phyloP scores from a whole-genome alignment of 306 rosid genomes.

The Casuarina equisetifolia region DNA sequence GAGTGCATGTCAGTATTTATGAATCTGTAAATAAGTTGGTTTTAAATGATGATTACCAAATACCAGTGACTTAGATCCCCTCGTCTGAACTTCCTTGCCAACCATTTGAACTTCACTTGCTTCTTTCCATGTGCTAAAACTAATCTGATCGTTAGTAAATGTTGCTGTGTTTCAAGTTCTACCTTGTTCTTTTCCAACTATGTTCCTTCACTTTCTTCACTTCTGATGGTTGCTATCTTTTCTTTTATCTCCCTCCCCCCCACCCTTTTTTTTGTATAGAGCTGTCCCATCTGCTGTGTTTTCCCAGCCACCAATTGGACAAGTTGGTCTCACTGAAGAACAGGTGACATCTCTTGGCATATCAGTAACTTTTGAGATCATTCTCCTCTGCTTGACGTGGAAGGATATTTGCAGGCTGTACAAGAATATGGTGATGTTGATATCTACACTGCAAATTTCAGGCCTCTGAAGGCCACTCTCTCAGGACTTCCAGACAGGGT shows the following conservation, averaged over 20 bases:
- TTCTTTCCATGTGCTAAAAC: background rate
- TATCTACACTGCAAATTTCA: slow-evolving; percentile 78
- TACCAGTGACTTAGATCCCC: background rate
- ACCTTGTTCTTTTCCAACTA: background rate
- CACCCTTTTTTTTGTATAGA: slow-evolving; percentile 40
- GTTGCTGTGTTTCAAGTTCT: background rate
- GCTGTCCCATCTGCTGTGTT: slow-evolving; percentile 95
- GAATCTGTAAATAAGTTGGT: background rate
- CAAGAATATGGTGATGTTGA: slow-evolving; percentile 79
- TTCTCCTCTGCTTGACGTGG: slow-evolving; percentile 15
- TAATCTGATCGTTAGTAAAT: background rate
- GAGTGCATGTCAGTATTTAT: background rate
- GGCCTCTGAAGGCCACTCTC: slow-evolving; percentile 89
- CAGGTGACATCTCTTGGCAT: slow-evolving; percentile 50
- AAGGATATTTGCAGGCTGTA: slow-evolving; percentile 62
- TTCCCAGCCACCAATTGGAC: slow-evolving; percentile 95
- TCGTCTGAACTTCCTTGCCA: background rate
- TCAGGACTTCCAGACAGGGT: slow-evolving; percentile 88
- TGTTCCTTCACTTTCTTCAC: too few species aligned
- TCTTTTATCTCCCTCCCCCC: background rate
- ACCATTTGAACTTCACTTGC: background rate
- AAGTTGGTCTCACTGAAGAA: slow-evolving; percentile 93
- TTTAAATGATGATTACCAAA: background rate
- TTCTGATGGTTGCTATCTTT: too few species aligned
- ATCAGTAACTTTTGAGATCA: slow-evolving; percentile 22